A percentile compares a stretch with the other conserved stretches of the same genome.
phyloP scores from a whole-genome alignment of 2,329 filamentous ascomycete genomes.

The Exserohilum rostratum region DNA sequence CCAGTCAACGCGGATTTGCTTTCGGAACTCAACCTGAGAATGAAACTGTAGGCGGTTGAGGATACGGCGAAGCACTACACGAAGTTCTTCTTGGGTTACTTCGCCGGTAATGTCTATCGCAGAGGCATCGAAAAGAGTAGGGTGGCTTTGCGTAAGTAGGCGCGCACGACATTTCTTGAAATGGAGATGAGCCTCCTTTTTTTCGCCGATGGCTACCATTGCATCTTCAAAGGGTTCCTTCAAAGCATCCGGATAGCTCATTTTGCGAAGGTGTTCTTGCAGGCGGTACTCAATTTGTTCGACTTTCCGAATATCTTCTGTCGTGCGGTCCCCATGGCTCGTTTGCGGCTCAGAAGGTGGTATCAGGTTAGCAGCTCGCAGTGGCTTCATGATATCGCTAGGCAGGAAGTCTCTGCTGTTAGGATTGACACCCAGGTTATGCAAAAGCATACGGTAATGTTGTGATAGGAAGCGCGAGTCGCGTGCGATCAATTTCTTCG shows the following conservation, averaged over 20 bases:
- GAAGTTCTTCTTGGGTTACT: slow-evolving; percentile 27
- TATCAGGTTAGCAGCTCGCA: slow-evolving; percentile 29
- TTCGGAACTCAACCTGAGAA: not conserved
- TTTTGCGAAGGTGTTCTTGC: slow-evolving; percentile 14
- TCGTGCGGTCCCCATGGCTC: not conserved
- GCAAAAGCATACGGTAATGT: slow-evolving; percentile 16
- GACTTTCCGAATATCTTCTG: slow-evolving; percentile 14
- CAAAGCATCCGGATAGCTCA: slow-evolving; percentile 15
- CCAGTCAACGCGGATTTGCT: not conserved
- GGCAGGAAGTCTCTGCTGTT: slow-evolving; percentile 25
- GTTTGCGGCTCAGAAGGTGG: slow-evolving; percentile 16
- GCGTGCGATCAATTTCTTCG: slow-evolving; percentile 21
- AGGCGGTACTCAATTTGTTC: slow-evolving; percentile 29
- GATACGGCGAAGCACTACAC: slow-evolving; percentile 30
- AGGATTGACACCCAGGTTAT: slow-evolving; percentile 22
- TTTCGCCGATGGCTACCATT: slow-evolving; percentile 12
- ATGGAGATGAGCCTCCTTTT: not conserved
- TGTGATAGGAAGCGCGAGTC: slow-evolving; percentile 20
- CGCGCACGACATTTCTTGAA: slow-evolving; percentile 21
- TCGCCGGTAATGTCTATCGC: slow-evolving; percentile 33
- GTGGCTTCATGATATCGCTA: slow-evolving; percentile 32
- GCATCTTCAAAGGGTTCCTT: slow-evolving; percentile 3
- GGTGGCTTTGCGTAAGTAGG: slow-evolving; percentile 22
- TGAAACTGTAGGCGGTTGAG: slow-evolving; percentile 12
- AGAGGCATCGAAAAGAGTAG: slow-evolving; percentile 16